Evolutionary conservation across 2,329 filamentous ascomycete genomes (phyloP).

Genomic region (Chrysoporthe cubensis): DNA sequence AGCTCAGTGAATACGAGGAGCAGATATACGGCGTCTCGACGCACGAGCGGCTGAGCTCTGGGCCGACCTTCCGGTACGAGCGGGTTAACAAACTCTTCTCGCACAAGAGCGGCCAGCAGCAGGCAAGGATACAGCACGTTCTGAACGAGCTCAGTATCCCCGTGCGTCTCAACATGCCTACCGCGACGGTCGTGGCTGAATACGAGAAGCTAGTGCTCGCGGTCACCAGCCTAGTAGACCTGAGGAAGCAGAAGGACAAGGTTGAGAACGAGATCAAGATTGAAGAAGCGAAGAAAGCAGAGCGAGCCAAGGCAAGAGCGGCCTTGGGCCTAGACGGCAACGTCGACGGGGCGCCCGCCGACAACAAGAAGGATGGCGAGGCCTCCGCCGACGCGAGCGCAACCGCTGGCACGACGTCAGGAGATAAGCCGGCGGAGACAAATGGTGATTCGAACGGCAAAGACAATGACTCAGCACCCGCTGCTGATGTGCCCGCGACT

Average conservation of each 20-base stretch:
- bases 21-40: conserved; percentile 80
- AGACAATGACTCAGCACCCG: conserved; percentile 25
- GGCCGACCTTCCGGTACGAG: conserved; percentile 88
- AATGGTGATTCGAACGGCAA: conserved; percentile 25
- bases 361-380: conserved; percentile 23
- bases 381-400: conserved; percentile 24
- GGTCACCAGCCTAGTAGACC: conserved; percentile 71
- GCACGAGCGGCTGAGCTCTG: conserved; percentile 82
- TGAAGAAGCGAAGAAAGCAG: conserved; percentile 59
- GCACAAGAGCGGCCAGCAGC: conserved; percentile 76
- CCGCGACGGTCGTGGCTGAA: conserved; percentile 68
- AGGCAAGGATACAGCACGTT: conserved; percentile 73
- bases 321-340: conserved; percentile 29
- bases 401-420: conserved; percentile 8
- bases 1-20: conserved; percentile 77
- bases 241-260: conserved; percentile 76
- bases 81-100: conserved; percentile 78
- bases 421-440: conserved; percentile 18
- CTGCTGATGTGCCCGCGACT: conserved; percentile 8
- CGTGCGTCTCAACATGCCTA: conserved; percentile 73
- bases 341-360: conserved; percentile 24
- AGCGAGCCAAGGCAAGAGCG: conserved; percentile 48
- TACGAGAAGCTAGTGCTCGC: conserved; percentile 73
- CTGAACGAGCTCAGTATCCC: conserved; percentile 74
- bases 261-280: conserved; percentile 71